These are phyloP conservation scores for Lichina pygmaea DNA, from an alignment of 495 filamentous ascomycete species.

Conservation along the genomic window DNA sequence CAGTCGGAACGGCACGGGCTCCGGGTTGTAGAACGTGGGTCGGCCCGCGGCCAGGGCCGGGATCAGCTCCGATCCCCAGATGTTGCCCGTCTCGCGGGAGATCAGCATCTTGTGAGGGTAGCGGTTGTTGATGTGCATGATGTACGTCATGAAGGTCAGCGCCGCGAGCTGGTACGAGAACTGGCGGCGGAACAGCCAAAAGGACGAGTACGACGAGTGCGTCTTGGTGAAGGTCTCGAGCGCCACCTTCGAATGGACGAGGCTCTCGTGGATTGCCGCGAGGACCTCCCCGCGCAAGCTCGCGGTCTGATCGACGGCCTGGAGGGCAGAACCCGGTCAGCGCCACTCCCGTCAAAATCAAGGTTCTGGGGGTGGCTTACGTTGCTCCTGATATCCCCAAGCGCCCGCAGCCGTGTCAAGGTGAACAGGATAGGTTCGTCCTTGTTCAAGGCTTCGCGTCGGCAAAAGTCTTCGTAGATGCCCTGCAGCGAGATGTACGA, in stretches of 20 bases:
- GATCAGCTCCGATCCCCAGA: constrained; percentile 90
- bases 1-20: constrained; percentile 87
- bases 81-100: constrained; percentile 63
- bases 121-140: constrained; percentile 81
- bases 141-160: constrained; percentile 94
- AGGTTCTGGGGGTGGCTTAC: constrained; percentile 14
- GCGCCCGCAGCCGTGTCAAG: constrained; percentile 66
- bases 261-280: constrained; percentile 71
- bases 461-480: constrained; percentile 85
- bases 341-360: not conserved
- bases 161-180: constrained; percentile 93
- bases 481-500: constrained; percentile 86
- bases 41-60: constrained; percentile 52
- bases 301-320: constrained; percentile 34
- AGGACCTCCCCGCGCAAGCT: constrained; percentile 58
- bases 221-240: constrained; percentile 75
- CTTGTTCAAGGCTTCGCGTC: constrained; percentile 60
- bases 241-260: constrained; percentile 52
- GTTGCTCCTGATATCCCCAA: constrained; percentile 37
- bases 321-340: constrained; percentile 12
- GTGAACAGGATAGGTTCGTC: constrained; percentile 88
- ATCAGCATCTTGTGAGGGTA: constrained; percentile 90
- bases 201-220: constrained; percentile 74
- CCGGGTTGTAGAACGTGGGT: constrained; percentile 77
- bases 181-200: constrained; percentile 92